phyloP scores from a whole-genome alignment of 768 basidiomycete genomes.

The Mycena kentingensis region DNA sequence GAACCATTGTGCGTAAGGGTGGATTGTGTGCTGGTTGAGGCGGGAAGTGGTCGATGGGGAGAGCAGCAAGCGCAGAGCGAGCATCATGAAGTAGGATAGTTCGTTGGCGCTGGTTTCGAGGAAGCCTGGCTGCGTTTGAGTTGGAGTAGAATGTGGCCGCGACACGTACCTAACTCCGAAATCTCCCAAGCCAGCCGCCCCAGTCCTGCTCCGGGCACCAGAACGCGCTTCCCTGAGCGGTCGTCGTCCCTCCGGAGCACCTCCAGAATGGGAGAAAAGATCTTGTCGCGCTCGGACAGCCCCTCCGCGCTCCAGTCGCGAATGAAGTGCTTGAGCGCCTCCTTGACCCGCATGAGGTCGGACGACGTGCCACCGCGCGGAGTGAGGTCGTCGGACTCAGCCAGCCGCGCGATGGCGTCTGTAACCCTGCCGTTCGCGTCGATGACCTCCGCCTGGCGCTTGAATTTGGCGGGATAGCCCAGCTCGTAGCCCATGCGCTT shows the following conservation, averaged over 20 bases:
- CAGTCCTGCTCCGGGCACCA: constrained; percentile 67
- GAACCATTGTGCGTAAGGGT: constrained; percentile 69
- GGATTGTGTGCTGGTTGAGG: constrained; percentile 50
- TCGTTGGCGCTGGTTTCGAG: constrained; percentile 61
- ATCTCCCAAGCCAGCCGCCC: constrained; percentile 72
- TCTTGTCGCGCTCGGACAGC: constrained; percentile 49
- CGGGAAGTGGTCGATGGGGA: constrained; percentile 45
- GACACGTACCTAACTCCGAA: constrained; percentile 54
- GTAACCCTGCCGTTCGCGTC: constrained; percentile 41
- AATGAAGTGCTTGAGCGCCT: constrained; percentile 68
- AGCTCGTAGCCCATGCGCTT: constrained; percentile 52
- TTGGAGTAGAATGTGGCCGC: background rate
- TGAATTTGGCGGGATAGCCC: constrained; percentile 57
- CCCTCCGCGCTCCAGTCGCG: constrained; percentile 72
- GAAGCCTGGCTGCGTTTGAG: constrained; percentile 38
- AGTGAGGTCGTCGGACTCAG: constrained; percentile 31
- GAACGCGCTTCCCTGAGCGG: constrained; percentile 42
- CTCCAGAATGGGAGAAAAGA: constrained; percentile 59
- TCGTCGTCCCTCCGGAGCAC: constrained; percentile 39
- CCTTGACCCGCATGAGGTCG: constrained; percentile 54
- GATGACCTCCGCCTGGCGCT: constrained; percentile 43
- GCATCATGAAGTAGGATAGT: constrained; percentile 65
- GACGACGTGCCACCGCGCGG: constrained; percentile 19
- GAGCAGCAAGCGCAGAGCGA: constrained; percentile 60
- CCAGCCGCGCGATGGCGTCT: constrained; percentile 42